These are phyloP conservation scores for Nicotiana benthamiana DNA, from an alignment of 257 asterid genomes.

Conservation along the genomic window DNA sequence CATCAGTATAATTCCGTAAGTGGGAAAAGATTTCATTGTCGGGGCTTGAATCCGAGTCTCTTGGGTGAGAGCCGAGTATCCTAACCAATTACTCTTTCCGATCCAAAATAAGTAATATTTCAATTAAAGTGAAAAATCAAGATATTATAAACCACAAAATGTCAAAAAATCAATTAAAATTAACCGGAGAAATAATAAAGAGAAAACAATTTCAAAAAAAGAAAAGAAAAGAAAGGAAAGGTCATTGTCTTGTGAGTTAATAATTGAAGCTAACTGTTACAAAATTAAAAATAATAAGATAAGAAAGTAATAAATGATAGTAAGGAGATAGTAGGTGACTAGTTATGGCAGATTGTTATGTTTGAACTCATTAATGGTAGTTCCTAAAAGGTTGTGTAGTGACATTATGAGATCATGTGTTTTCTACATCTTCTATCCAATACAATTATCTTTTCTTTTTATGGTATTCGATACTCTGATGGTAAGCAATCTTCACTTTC, in stretches of 20 bases:
- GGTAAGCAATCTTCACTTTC: no score
- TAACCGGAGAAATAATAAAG: background rate
- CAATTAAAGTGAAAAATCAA: no score
- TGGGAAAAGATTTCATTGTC: no score
- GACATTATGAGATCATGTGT: slow-evolving; percentile 3
- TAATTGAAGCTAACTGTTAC: slow-evolving; percentile 30
- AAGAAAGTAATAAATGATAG: slow-evolving; percentile 2
- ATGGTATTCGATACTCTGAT: no score
- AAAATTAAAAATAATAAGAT: background rate
- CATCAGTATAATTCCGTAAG: no score
- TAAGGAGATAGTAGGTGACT: slow-evolving; percentile 23
- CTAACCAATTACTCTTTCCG: no score
- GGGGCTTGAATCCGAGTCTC: slow-evolving; percentile 91
- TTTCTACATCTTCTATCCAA: background rate
- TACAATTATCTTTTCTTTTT: background rate
- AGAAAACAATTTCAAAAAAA: background rate
- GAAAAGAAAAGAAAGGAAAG: background rate
- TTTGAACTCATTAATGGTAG: slow-evolving; percentile 7
- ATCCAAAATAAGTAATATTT: no score
- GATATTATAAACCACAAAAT: no score
- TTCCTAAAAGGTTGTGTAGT: slow-evolving; percentile 10
- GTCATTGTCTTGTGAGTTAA: slow-evolving; percentile 19
- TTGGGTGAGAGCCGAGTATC: slow-evolving; percentile 99
- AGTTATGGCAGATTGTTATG: background rate
- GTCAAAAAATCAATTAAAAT: no score